Base-by-base conservation (phyloP, 495 filamentous ascomycete genomes). In the Tuber microsphaerosporum region DNA sequence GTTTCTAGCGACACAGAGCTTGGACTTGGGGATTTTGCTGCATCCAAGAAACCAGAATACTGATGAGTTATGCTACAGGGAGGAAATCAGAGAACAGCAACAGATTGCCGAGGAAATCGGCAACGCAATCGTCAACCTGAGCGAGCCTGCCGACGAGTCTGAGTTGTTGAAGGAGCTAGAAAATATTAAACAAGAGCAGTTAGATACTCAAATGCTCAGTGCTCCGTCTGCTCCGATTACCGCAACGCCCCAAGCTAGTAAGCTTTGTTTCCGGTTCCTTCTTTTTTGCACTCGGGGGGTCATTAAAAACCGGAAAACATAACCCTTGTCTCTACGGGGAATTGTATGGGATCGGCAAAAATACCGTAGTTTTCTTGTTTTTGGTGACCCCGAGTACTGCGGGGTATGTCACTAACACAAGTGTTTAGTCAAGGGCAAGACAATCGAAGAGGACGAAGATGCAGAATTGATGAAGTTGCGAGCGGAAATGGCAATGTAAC, bases 401-500 rank as follows among this genome's bases (percentile, higher is more conserved):
- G 39, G 39, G 39, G 65, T 44, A 79, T 74, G 81, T 86, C 81
- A 84, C 76, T 26, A 61, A 43, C 68, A 77, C 78, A 45, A 78
- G 17, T 76, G 70, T 39, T 80, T 77, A 85, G 82, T 84, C 68
- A 85, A 84, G 89, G 89, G 88, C 83, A 91, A 90, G 86, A 85
- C 86, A 71, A 90, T 89, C 79, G 84, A 91, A 84, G 94, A 97
- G 83, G 92, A 94, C 81, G 94, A 98, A 82, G 95, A 97, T 84
- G 94, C 90, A 79, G 96, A 99, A 85, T 87, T 99, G 82, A 89
- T 90, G 83, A 97, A 95, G 85, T 84, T 99, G 80, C 93, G 94
- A 84, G 94, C 93, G 61, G 95, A 97, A 85, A 99, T 99, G 95
- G 94, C 94, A 74, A 97, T 97, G 91, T 94, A 84, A n/a, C 72